Percentiles rank a stretch among this genome's conserved stretches.
phyloP scores from a whole-genome alignment of 331 rosid species.

The Telfairia occidentalis region DNA sequence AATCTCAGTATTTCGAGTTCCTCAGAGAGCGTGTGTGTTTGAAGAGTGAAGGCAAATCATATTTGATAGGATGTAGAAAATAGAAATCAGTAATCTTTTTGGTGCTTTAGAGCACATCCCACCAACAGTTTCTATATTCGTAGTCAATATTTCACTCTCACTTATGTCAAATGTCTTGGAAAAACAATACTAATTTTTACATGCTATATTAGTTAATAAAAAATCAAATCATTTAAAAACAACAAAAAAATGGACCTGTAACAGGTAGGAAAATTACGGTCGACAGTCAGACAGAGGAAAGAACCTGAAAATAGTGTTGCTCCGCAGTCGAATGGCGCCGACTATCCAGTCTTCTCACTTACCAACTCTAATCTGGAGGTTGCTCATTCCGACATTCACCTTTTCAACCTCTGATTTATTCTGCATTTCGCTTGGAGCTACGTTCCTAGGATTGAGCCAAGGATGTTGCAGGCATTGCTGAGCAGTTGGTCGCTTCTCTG shows the following conservation, averaged over 20 bases:
- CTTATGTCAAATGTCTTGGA: conserved; percentile 13
- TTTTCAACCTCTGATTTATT: conserved; percentile 33
- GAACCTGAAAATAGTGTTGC: conserved; percentile 17
- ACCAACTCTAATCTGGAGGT: conserved; percentile 58
- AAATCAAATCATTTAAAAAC: conserved; percentile 19
- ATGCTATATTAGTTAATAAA: conserved; percentile 10
- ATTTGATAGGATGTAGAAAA: conserved; percentile 2
- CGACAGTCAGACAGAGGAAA: conserved; percentile 28
- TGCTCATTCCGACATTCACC: conserved; percentile 61
- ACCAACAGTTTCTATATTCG: conserved; percentile 13
- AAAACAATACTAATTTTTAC: conserved; percentile 12
- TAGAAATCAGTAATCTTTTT: neutral
- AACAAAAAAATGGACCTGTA: conserved; percentile 6
- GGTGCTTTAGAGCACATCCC: conserved; percentile 4
- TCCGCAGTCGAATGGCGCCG: conserved; percentile 6
- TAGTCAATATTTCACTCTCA: conserved; percentile 15
- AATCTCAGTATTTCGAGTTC: neutral
- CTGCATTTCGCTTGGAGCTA: conserved; percentile 29
- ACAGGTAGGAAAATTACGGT: conserved; percentile 21
- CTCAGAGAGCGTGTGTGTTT: neutral
- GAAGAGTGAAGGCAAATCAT: neutral
- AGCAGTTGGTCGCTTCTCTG: conserved; percentile 92
- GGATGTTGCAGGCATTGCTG: conserved; percentile 76
- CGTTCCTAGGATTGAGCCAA: conserved; percentile 41
- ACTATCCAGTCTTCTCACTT: conserved; percentile 48